phyloP scores from a whole-genome alignment of 169 alveolate species.

The Plasmodium knowlesi region DNA sequence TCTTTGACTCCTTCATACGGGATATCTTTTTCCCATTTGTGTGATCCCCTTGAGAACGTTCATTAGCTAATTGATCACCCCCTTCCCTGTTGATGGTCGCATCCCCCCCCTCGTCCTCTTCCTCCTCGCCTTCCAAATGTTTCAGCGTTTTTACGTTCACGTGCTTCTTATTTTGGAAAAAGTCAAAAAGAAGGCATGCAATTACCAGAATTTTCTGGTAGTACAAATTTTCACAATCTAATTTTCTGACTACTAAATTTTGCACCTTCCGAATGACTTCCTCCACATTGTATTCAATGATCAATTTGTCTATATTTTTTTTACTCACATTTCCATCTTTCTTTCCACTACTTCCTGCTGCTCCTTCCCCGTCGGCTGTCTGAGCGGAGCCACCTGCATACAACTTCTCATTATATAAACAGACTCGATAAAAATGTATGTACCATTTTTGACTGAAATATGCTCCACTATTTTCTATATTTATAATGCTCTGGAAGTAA shows the following conservation, averaged over 20 bases:
- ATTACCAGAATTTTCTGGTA: constrained; percentile 58
- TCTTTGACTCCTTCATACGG: background rate
- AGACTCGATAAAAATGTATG: constrained; percentile 43
- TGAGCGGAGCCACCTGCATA: background rate
- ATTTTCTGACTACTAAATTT: constrained; percentile 12
- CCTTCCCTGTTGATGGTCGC: too few species aligned
- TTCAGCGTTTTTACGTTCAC: constrained; percentile 13
- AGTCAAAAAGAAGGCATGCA: constrained; percentile 40
- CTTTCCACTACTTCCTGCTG: background rate
- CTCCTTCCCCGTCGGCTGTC: background rate
- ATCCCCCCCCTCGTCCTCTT: constrained; percentile 5
- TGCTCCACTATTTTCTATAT: background rate
- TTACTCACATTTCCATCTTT: background rate
- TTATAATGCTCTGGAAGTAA: constrained; percentile 13
- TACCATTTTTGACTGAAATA: constrained; percentile 55
- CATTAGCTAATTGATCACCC: background rate
- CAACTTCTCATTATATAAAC: constrained; percentile 29
- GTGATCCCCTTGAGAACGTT: constrained; percentile 15
- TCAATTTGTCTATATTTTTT: constrained; percentile 26
- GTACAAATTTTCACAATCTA: constrained; percentile 69
- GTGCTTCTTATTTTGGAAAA: constrained; percentile 54
- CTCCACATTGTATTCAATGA: constrained; percentile 60
- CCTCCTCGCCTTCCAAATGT: constrained; percentile 61
- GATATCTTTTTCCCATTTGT: background rate
- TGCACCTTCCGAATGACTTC: constrained; percentile 28